Base-by-base conservation (phyloP, 192 early-diverging fungal genomes). In the Funneliformis mosseae region DNA sequence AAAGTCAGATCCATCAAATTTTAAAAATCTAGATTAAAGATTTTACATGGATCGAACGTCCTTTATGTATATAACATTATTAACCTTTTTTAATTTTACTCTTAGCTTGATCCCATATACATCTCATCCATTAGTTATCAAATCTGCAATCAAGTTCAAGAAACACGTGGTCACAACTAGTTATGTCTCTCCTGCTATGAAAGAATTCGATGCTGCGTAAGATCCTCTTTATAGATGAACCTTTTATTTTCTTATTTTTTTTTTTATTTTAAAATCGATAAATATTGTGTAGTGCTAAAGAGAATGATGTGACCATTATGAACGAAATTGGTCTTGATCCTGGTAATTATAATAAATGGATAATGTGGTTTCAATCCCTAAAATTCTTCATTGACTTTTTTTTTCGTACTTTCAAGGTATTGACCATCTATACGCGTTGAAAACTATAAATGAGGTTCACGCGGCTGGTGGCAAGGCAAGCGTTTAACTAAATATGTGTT, bases 281-380 rank as follows among this genome's bases (percentile, higher is more conserved):
- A 62, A 10, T 16, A 7, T 59, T 77, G 64, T 33, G 69, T 83
- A 94, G 92, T 42, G 96, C 95, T 64, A 94, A 94, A 87, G 88
- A 91, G 62, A 93, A 94, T 27, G 95, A 94, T 73, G 87, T 99
- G 79, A 94, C 93, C 81, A 90, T 97, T 83, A 91, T 99, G 90
- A 99, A 99, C 88, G 98, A 99, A 89, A 96, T 99, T 82, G 98
- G 98, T 69, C 88, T 99, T 48, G 98, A 99, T 89, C 98, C 98
- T 42, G 90, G 77, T 78, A 67, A 67, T 21, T 62, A 63, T 76
- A 23, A 50, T 16, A 0, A 8, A 21, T n/a, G 18, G 42, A 9
- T 8, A 43, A 43, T 70, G 9, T 5, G 5, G n/a, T 41, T 43
- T 21, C n/a, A 42, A 9, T n/a, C n/a, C 9, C 5, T 4, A n/a